Evolutionary conservation across 805 yeast species (phyloP).

Genomic region (Hermanozyma aechmeae): DNA sequence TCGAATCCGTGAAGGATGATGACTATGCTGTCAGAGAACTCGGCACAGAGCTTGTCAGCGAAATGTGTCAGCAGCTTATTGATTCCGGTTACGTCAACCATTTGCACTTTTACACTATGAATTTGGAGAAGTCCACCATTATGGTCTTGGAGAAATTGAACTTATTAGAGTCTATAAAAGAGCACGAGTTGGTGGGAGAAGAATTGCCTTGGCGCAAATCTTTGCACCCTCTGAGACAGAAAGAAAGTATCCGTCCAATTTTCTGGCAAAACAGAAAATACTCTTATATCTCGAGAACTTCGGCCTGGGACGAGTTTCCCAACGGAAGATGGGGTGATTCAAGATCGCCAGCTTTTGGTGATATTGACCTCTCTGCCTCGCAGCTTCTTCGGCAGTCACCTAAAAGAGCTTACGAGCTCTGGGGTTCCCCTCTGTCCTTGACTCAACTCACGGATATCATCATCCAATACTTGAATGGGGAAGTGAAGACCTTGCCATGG

Average conservation of each 20-base stretch:
- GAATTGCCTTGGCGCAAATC: conserved; percentile 87
- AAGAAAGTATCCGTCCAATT: conserved; percentile 84
- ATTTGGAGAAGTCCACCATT: conserved; percentile 81
- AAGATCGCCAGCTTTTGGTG: conserved; percentile 94
- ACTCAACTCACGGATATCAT: conserved; percentile 58
- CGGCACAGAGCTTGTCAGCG: conserved; percentile 75
- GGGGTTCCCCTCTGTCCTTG: conserved; percentile 71
- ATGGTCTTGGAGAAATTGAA: conserved; percentile 76
- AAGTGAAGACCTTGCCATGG: conserved; percentile 80
- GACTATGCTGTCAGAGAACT: conserved; percentile 79
- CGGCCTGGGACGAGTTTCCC: conserved; percentile 97
- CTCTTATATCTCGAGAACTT: conserved; percentile 80
- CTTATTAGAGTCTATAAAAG: conserved; percentile 37
- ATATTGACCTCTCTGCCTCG: conserved; percentile 72
- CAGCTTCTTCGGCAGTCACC: conserved; percentile 76
- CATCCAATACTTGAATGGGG: conserved; percentile 61
- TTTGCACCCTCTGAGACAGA: conserved; percentile 66
- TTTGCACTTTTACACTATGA: conserved; percentile 95
- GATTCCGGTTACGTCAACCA: conserved; percentile 71
- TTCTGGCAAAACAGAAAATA: conserved; percentile 94
- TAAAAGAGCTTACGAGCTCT: conserved; percentile 68
- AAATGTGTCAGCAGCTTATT: conserved; percentile 69
- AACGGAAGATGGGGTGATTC: conserved; percentile 99
- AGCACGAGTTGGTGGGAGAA: conserved; percentile 30
- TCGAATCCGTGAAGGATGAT: conserved; percentile 83